phyloP scores from a whole-genome alignment of 352 stramenopile genomes.

The Pythium angustatum region DNA sequence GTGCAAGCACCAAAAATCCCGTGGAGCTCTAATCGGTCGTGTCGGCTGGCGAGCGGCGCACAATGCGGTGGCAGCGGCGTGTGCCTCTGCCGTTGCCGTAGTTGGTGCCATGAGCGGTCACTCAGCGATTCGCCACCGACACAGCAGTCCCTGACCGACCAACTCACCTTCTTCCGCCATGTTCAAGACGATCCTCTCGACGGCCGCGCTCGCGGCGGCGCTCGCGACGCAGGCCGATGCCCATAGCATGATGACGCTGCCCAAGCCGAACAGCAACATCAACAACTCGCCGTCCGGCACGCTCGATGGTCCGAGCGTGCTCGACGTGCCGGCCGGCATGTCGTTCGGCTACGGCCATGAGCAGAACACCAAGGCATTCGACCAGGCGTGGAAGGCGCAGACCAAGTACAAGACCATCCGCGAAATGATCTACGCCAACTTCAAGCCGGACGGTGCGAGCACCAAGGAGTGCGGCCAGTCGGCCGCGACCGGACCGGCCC shows the following conservation, averaged over 20 bases:
- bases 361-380: conserved; percentile 28
- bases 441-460: conserved; percentile 10
- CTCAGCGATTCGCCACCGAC: no score
- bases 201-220: no score
- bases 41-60: no score
- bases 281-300: background rate
- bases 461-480: conserved; percentile 19
- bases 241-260: conserved; percentile 1
- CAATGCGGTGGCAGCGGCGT: no score
- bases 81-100: no score
- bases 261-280: background rate
- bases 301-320: background rate
- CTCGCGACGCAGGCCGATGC: no score
- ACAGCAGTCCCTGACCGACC: no score
- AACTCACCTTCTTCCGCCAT: no score
- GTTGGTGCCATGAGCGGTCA: no score
- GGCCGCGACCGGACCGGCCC: background rate
- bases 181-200: no score
- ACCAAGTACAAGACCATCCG: conserved; percentile 23
- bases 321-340: background rate
- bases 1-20: no score
- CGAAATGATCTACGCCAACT: background rate
- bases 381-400: conserved; percentile 16
- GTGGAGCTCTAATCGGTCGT: no score
- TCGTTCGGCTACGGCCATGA: conserved; percentile 15